Evolutionary conservation across 1,139 yeast genomes (phyloP).

Genomic region (Sugiyamaella paludigena): DNA sequence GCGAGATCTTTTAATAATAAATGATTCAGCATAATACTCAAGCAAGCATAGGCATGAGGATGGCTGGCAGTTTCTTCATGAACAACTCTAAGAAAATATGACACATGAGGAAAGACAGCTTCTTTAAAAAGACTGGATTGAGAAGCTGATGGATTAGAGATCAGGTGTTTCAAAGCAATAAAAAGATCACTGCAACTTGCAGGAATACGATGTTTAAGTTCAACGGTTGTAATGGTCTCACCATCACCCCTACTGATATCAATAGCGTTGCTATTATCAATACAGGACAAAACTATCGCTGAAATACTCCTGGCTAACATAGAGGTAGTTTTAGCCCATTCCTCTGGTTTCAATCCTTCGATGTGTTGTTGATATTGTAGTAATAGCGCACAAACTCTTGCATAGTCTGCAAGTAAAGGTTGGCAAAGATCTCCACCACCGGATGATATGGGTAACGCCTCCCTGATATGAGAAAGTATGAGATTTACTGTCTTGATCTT

Average conservation of each 20-base stretch:
- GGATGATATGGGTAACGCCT: constrained; percentile 11
- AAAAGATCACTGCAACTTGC: constrained; percentile 6
- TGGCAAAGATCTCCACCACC: constrained; percentile 12
- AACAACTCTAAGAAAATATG: constrained; percentile 16
- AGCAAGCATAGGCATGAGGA: constrained; percentile 16
- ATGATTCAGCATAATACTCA: constrained; percentile 16
- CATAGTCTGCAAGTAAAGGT: constrained; percentile 21
- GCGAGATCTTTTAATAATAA: constrained; percentile 24
- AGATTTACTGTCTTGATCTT: constrained; percentile 17
- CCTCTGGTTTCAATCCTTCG: constrained; percentile 26
- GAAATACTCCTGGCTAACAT: constrained; percentile 15
- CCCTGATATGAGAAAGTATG: constrained; percentile 16
- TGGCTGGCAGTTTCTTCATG: constrained; percentile 23
- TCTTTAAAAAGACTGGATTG: background rate
- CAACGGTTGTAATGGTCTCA: background rate
- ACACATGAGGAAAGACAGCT: constrained; percentile 8
- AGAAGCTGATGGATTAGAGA: constrained; percentile 3
- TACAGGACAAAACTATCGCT: constrained; percentile 9
- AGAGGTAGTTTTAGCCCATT: constrained; percentile 24
- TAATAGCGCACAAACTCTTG: constrained; percentile 18
- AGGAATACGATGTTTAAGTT: constrained; percentile 8
- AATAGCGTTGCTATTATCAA: background rate
- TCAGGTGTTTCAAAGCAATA: constrained; percentile 1
- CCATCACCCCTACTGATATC: background rate
- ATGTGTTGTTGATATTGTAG: constrained; percentile 23